Evolutionary conservation across 1,139 yeast genomes (phyloP), one percentile per base, ranked within the genome.

Genomic region (Yamadazyma oceani): DNA sequence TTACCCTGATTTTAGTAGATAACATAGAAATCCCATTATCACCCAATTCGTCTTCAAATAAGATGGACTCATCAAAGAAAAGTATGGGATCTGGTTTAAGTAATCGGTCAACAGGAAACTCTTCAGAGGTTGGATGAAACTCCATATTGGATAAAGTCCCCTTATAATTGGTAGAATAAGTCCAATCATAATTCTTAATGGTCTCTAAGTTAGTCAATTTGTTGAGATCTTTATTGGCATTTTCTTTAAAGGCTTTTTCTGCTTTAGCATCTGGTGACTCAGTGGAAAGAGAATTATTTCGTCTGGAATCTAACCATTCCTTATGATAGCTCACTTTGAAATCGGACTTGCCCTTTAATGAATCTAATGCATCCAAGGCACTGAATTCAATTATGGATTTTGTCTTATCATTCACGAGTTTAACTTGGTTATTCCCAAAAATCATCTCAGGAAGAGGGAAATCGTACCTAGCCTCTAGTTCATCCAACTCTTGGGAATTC

Each of bases 361-460:
- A 61, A 46, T 80, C 86, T 41, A 92, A 68, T 0, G 97, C 97
- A 54, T 84, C 92, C 29, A 83, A 63, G 0, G 96, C 83, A 54
- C 85, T 82, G 61, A 90, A 89, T 36, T 69, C 73, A 12, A 90
- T 69, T 4, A 57, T 49, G 58, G 80, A 75, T 3, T 75, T 59
- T 51, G 63, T 53, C 37, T 57, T 55, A 31, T 64, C 70, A 42
- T 69, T 61, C 3, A 57, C 60, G 7, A 87, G 56, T 36, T 67
- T 70, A n/a, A 89, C 81, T 42, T 64, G 62, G 56, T 86, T 90
- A 49, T 86, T 81, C n/a, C 97, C 97, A 64, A 92, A 92, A 12
- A 92, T 89, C 98, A 92, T 92, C 57, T 92, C 99, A 0, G 99
- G 99, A 37, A 92, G 64, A 0, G 97, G 96, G 48, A 92, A 78